These are phyloP conservation scores for Wolfiporia cocos DNA, from an alignment of 1,284 basidiomycete genomes.

Conservation along the genomic window DNA sequence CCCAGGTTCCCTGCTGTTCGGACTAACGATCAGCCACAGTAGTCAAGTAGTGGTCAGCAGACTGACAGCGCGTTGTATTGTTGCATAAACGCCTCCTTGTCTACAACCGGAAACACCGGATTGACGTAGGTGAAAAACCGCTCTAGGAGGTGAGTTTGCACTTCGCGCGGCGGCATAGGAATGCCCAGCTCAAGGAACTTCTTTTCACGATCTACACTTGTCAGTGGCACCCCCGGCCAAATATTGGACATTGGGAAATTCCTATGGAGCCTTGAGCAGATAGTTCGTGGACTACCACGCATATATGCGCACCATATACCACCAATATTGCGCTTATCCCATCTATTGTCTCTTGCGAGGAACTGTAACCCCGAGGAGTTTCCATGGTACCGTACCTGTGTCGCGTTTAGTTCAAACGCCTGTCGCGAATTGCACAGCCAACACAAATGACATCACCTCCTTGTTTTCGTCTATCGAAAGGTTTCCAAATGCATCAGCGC, in stretches of 20 bases:
- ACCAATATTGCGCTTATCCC: constrained; percentile 53
- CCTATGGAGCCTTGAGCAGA: no score
- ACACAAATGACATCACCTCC: constrained; percentile 31
- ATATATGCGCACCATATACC: constrained; percentile 58
- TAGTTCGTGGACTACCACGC: neutral
- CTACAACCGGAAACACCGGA: constrained; percentile 69
- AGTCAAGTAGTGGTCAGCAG: neutral
- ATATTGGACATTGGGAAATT: constrained; percentile 61
- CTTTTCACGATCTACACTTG: constrained; percentile 30
- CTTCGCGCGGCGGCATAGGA: constrained; percentile 45
- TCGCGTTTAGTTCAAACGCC: neutral
- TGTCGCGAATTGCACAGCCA: neutral
- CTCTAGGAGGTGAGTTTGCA: constrained; percentile 65
- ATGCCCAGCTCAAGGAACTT: constrained; percentile 21
- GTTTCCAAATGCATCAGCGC: constrained; percentile 63
- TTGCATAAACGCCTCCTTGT: constrained; percentile 63
- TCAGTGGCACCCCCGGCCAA: constrained; percentile 12
- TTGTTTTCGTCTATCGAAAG: constrained; percentile 78
- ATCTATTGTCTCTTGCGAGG: constrained; percentile 56
- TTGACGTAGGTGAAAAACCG: constrained; percentile 81
- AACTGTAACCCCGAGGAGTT: constrained; percentile 72
- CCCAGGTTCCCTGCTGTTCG: no score
- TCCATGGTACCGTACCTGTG: constrained; percentile 72
- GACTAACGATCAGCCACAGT: no score
- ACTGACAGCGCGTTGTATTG: constrained; percentile 57